Evolutionary conservation across 768 basidiomycete species (phyloP).

Genomic region (Leccinum incarnatum): DNA sequence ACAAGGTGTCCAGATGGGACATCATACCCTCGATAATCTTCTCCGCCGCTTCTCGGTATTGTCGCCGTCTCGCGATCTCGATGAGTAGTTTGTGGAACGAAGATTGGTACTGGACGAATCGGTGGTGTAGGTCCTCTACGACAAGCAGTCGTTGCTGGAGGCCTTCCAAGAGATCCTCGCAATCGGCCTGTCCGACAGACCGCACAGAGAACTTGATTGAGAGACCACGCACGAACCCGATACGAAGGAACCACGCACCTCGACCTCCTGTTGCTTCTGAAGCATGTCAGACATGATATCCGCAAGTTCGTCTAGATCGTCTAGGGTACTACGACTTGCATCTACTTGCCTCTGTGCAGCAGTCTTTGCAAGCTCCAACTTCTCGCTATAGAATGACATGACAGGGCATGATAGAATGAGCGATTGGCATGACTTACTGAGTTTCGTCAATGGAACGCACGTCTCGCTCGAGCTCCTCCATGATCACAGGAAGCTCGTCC

Average conservation of each 20-base stretch:
- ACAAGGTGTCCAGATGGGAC: constrained; percentile 60
- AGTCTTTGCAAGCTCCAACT: constrained; percentile 45
- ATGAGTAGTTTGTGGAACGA: constrained; percentile 73
- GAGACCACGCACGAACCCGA: background rate
- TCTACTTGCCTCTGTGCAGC: constrained; percentile 47
- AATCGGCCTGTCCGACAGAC: constrained; percentile 41
- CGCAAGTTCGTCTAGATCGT: constrained; percentile 73
- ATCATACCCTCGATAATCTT: constrained; percentile 65
- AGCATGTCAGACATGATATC: constrained; percentile 81
- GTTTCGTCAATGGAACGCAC: constrained; percentile 49
- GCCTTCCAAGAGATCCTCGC: constrained; percentile 48
- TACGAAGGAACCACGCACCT: constrained; percentile 41
- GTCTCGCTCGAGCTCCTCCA: constrained; percentile 66
- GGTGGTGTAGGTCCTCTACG: constrained; percentile 62
- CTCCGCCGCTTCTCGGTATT: constrained; percentile 65
- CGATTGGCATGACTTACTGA: constrained; percentile 46
- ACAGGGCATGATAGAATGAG: background rate
- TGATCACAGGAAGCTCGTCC: constrained; percentile 70
- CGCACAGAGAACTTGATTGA: background rate
- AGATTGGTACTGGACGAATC: constrained; percentile 65
- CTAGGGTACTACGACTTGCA: constrained; percentile 47
- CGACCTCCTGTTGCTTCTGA: constrained; percentile 60
- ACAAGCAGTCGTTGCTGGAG: constrained; percentile 62
- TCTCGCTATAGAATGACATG: constrained; percentile 41
- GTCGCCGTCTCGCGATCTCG: constrained; percentile 67